Evolutionary conservation across 2,329 filamentous ascomycete species (phyloP), one percentile per base, ranked within the genome.

Genomic region (Penicillium crustosum): DNA sequence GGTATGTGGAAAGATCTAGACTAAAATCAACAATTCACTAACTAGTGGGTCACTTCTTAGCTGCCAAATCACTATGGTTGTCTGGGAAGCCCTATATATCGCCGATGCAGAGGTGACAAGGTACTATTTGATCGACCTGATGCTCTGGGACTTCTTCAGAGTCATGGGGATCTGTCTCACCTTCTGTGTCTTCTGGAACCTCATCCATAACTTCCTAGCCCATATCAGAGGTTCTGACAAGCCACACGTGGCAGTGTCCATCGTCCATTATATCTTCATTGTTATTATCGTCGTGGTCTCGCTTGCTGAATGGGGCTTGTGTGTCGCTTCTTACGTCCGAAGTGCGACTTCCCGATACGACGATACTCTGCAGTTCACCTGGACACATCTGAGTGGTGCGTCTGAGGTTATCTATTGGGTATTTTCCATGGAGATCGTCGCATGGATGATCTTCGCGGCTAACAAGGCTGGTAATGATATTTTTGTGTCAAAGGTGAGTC

Each of bases 401-500:
- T 48, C 57, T 2, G n/a, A 33, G 1, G 61, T 68, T 17, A 27
- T 68, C 10, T 66, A 55, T 23, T 68, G 60, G 55, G 4, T 65
- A 3, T 39, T 62, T 6, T 64, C 68, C 3, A 6, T 68, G 55
- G 68, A 70, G 42, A 59, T 68, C 12, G 38, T 69, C 7, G 47
- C 51, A 6, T 68, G 65, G 61, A n/a, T 53, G 1, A 51, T 65
- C 13, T 66, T 64, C 47, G 45, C 61, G n/a, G 39, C 51, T 7
- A 41, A 56, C 19, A 68, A 66, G 49, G 59, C 58, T 9, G 55
- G 58, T 1, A 55, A 42, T 5, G 48, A 57, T 33, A 56, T 58
- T 7, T 65, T 61, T 19, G 17, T 49, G n/a, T 62, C 64, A 0
- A 63, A 53, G 51, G 67, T 68, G 57, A 58, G 57, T 36, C 13